Evolutionary conservation across 345 rosid species (phyloP).

Genomic region (Citropsis articulata): DNA sequence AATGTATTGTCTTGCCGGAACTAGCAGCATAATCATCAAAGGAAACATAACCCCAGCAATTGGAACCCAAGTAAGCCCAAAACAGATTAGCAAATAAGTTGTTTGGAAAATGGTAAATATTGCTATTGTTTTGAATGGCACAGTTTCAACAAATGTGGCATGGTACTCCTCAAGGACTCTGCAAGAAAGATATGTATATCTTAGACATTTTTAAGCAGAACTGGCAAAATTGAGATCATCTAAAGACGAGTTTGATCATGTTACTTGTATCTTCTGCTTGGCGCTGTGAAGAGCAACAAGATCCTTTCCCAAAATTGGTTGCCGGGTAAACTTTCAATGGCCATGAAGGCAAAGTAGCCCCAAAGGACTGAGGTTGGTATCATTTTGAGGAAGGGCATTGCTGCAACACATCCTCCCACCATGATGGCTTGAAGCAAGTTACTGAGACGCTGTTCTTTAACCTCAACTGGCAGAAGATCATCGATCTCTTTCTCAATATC

Average conservation of each 20-base stretch:
- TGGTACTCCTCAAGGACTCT: constrained; percentile 87
- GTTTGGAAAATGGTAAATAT: constrained; percentile 81
- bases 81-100: constrained; percentile 66
- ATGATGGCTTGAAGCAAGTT: constrained; percentile 69
- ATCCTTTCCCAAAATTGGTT: constrained; percentile 89
- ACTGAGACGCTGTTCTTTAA: constrained; percentile 75
- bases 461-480: constrained; percentile 78
- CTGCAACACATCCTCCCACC: constrained; percentile 84
- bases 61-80: constrained; percentile 97
- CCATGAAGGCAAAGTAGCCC: constrained; percentile 93
- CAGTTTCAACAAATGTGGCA: constrained; percentile 85
- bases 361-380: constrained; percentile 82
- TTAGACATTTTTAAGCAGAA: neutral
- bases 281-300: constrained; percentile 69
- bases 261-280: constrained; percentile 79
- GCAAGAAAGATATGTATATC: constrained; percentile 13
- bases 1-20: constrained; percentile 81
- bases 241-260: neutral
- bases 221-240: neutral
- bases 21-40: constrained; percentile 84
- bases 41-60: constrained; percentile 96
- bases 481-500: constrained; percentile 83
- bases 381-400: constrained; percentile 78
- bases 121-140: constrained; percentile 85
- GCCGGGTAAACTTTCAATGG: constrained; percentile 81